These are phyloP conservation scores for Fusarium hostae DNA, from an alignment of 2,329 filamentous ascomycete genomes.

Conservation along the genomic window DNA sequence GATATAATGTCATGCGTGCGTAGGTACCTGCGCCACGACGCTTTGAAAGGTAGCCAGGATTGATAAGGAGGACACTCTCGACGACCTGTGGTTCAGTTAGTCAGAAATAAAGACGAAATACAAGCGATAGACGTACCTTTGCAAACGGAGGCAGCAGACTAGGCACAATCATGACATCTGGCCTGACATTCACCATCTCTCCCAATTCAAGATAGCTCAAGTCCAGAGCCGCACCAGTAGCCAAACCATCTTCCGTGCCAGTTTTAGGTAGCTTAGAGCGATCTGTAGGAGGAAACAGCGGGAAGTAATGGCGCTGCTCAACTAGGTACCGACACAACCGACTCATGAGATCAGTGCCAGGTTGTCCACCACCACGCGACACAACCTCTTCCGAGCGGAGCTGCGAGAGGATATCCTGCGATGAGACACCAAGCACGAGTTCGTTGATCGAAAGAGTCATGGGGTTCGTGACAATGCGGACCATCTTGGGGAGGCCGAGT, in stretches of 20 bases:
- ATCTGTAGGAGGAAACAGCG: constrained; percentile 83
- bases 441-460: constrained; percentile 92
- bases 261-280: constrained; percentile 74
- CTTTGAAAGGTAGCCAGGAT: constrained; percentile 89
- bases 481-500: constrained; percentile 81
- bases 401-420: constrained; percentile 86
- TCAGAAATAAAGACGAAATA: neutral
- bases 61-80: constrained; percentile 88
- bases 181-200: constrained; percentile 87
- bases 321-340: constrained; percentile 82
- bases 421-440: constrained; percentile 81
- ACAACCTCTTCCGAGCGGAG: constrained; percentile 76
- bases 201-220: constrained; percentile 86
- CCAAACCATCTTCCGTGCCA: constrained; percentile 67
- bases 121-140: constrained; percentile 69
- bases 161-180: constrained; percentile 85
- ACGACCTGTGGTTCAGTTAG: constrained; percentile 72
- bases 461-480: constrained; percentile 85
- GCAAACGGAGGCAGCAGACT: constrained; percentile 87
- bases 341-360: constrained; percentile 67
- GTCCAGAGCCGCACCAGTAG: constrained; percentile 83
- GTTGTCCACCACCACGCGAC: constrained; percentile 38
- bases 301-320: constrained; percentile 91
- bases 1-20: constrained; percentile 79
- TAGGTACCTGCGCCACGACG: constrained; percentile 86